phyloP scores from a whole-genome alignment of 768 basidiomycete species.

The Suillus spraguei region DNA sequence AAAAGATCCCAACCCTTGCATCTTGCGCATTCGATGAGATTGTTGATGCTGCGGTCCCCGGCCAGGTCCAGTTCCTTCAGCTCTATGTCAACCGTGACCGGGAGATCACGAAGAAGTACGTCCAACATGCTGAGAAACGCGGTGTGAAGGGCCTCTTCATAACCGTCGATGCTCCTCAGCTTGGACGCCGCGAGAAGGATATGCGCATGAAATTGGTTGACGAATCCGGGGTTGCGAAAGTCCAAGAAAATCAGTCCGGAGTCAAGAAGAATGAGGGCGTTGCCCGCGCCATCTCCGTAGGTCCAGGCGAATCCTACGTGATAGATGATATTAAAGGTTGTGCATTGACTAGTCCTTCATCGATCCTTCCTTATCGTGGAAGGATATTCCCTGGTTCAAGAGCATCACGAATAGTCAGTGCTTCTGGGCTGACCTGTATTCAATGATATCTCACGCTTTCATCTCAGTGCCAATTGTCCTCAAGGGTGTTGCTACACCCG shows the following conservation, averaged over 20 bases:
- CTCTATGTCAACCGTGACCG: slow-evolving; percentile 92
- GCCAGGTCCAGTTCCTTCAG: slow-evolving; percentile 86
- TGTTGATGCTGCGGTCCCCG: slow-evolving; percentile 79
- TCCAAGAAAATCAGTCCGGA: slow-evolving; percentile 40
- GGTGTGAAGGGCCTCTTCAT: slow-evolving; percentile 95
- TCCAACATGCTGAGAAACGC: slow-evolving; percentile 87
- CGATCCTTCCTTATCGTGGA: slow-evolving; percentile 87
- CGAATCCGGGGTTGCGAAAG: slow-evolving; percentile 42
- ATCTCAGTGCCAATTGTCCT: slow-evolving; percentile 78
- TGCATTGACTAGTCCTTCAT: slow-evolving; percentile 74
- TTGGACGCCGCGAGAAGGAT: slow-evolving; percentile 93
- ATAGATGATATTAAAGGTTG: not conserved
- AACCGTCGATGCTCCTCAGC: slow-evolving; percentile 96
- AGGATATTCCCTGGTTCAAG: slow-evolving; percentile 67
- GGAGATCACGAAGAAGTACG: slow-evolving; percentile 79
- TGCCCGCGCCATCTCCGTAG: slow-evolving; percentile 88
- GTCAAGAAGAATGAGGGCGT: slow-evolving; percentile 90
- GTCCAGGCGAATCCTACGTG: slow-evolving; percentile 21
- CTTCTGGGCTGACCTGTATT: not conserved
- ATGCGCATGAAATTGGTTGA: slow-evolving; percentile 93
- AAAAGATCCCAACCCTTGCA: slow-evolving; percentile 90
- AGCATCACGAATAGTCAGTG: slow-evolving; percentile 65
- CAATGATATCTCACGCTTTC: slow-evolving; percentile 2
- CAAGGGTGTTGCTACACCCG: slow-evolving; percentile 64
- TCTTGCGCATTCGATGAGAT: slow-evolving; percentile 97